A percentile compares a stretch with the other conserved stretches of the same genome.
These are phyloP conservation scores for Kurtzmaniella cleridarum DNA, from an alignment of 805 yeast genomes.

Conservation along the genomic window DNA sequence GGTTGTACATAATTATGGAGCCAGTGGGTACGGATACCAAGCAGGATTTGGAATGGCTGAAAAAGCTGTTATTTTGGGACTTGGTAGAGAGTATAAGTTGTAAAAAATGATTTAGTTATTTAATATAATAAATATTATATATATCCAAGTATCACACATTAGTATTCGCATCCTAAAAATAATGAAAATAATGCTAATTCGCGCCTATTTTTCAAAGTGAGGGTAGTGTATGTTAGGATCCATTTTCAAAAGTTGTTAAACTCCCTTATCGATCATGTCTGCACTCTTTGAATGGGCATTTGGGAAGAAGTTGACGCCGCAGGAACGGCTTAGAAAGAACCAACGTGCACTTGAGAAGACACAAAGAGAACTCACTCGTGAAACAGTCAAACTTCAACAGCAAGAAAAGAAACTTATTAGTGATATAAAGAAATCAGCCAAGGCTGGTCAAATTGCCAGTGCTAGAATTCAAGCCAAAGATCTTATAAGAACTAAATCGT, in stretches of 20 bases:
- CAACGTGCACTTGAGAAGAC: slow-evolving; percentile 94
- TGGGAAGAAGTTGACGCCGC: slow-evolving; percentile 91
- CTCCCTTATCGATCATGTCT: slow-evolving; percentile 13
- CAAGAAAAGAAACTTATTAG: slow-evolving; percentile 85
- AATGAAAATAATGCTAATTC: too few relatives aligned
- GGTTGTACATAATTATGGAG: slow-evolving; percentile 67
- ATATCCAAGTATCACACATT: too few relatives aligned
- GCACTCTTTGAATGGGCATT: slow-evolving; percentile 82
- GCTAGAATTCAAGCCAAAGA: slow-evolving; percentile 96
- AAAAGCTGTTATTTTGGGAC: slow-evolving; percentile 36
- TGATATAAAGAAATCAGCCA: slow-evolving; percentile 90
- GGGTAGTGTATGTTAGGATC: too few relatives aligned
- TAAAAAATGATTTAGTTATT: too few relatives aligned
- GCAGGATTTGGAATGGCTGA: slow-evolving; percentile 59
- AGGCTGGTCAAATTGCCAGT: slow-evolving; percentile 80
- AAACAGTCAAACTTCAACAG: slow-evolving; percentile 74
- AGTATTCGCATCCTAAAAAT: too few relatives aligned
- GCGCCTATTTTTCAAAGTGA: too few relatives aligned
- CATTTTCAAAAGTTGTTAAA: too few relatives aligned
- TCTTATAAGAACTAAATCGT: slow-evolving; percentile 77
- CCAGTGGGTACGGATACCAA: slow-evolving; percentile 62
- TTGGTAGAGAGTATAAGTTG: neutral
- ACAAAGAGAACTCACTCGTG: slow-evolving; percentile 88
- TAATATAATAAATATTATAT: too few relatives aligned
- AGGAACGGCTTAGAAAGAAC: slow-evolving; percentile 89